Conservation (phyloP, 306 rosid genomes). For the Begonia peltatifolia region DNA sequence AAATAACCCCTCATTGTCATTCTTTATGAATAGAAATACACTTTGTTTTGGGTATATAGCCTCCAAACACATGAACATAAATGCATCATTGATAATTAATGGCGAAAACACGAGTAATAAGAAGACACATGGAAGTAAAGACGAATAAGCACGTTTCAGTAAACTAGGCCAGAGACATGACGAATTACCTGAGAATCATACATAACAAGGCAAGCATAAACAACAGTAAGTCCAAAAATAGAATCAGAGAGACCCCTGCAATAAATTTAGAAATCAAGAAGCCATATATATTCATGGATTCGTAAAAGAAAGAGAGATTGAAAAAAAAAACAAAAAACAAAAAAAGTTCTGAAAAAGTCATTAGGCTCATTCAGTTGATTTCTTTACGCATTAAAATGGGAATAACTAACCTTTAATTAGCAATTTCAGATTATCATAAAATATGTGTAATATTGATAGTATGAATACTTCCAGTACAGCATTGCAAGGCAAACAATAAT, state of each 20-base stretch:
- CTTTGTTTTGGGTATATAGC: too few relatives aligned
- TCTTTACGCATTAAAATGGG: too few relatives aligned
- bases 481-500: too few relatives aligned
- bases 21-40: not conserved
- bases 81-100: not conserved
- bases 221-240: slow-evolving; percentile 59
- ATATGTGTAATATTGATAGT: too few relatives aligned
- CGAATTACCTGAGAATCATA: slow-evolving; percentile 74
- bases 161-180: not conserved
- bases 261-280: slow-evolving; percentile 2
- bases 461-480: too few relatives aligned
- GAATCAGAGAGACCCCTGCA: slow-evolving; percentile 87
- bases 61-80: not conserved
- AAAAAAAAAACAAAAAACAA: not conserved
- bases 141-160: not conserved
- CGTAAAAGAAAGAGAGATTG: not conserved
- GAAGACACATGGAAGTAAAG: not conserved
- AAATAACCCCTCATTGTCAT: too few relatives aligned
- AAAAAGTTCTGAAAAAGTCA: not conserved
- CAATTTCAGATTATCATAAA: too few relatives aligned
- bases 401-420: too few relatives aligned
- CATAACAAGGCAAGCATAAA: slow-evolving; percentile 88
- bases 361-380: too few relatives aligned
- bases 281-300: too few relatives aligned
- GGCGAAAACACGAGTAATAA: not conserved